Evolutionary conservation across 345 rosid species (phyloP).

Genomic region (Punica granatum): DNA sequence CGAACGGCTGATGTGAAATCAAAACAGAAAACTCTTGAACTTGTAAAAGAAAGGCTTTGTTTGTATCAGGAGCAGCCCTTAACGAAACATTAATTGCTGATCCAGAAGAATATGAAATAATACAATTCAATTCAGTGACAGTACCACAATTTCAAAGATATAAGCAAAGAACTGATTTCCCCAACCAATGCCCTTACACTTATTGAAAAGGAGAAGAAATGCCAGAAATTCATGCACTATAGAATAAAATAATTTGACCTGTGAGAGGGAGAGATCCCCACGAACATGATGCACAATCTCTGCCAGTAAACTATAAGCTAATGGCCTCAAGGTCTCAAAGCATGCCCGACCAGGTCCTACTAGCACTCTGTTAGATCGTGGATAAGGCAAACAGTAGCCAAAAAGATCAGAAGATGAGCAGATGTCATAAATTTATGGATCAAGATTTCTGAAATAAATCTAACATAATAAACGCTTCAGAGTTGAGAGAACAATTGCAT

Average conservation of each 20-base stretch:
- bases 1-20: background rate
- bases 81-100: background rate
- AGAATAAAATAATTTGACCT: constrained; percentile 36
- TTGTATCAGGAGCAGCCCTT: no score
- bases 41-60: background rate
- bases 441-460: background rate
- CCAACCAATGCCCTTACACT: background rate
- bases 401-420: background rate
- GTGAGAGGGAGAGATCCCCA: constrained; percentile 72
- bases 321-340: constrained; percentile 92
- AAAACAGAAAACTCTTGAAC: background rate
- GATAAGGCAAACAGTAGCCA: background rate
- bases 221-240: background rate
- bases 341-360: constrained; percentile 99
- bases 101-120: background rate
- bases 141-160: background rate
- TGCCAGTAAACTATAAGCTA: constrained; percentile 95
- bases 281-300: constrained; percentile 99
- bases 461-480: background rate
- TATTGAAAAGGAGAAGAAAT: background rate
- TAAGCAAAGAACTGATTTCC: background rate
- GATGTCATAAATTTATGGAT: background rate
- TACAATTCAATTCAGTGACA: background rate
- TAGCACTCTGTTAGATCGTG: constrained; percentile 53
- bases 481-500: background rate